Conservation (phyloP, 768 basidiomycete species). For the Boletellus ananiceps region DNA sequence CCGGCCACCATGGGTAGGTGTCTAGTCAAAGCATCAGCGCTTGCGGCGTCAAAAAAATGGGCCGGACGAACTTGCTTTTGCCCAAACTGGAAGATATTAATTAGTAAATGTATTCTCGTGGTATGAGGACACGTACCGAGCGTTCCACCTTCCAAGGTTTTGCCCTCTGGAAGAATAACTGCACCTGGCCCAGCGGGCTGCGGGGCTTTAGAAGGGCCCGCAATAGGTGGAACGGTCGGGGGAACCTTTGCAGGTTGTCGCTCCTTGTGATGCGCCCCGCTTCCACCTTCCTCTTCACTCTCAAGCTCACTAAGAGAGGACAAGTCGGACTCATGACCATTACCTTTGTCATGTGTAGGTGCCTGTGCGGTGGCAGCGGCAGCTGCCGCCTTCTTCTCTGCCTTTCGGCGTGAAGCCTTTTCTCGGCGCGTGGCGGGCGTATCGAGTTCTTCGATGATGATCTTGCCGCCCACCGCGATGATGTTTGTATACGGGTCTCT, state of each 20-base stretch:
- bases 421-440: slow-evolving; percentile 63
- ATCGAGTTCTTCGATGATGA: slow-evolving; percentile 69
- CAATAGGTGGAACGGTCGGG: slow-evolving; percentile 3
- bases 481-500: slow-evolving; percentile 30
- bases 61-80: slow-evolving; percentile 56
- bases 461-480: slow-evolving; percentile 39
- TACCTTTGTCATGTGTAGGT: slow-evolving; percentile 7
- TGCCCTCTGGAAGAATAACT: slow-evolving; percentile 33
- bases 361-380: slow-evolving; percentile 15
- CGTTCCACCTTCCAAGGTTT: slow-evolving; percentile 50
- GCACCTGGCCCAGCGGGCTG: slow-evolving; percentile 27
- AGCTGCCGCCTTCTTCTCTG: slow-evolving; percentile 29
- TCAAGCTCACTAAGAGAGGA: slow-evolving; percentile 45
- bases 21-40: slow-evolving; percentile 37
- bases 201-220: slow-evolving; percentile 4
- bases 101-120: background rate
- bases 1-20: slow-evolving; percentile 87
- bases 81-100: slow-evolving; percentile 62
- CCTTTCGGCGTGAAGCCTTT: slow-evolving; percentile 48
- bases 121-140: slow-evolving; percentile 45
- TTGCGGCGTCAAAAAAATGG: background rate
- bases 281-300: slow-evolving; percentile 23
- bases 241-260: background rate
- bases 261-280: slow-evolving; percentile 5
- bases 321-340: slow-evolving; percentile 37